Evolutionary conservation across 2,329 filamentous ascomycete genomes (phyloP), one percentile per base, ranked within the genome.

Genomic region (Emmonsia crescens): DNA sequence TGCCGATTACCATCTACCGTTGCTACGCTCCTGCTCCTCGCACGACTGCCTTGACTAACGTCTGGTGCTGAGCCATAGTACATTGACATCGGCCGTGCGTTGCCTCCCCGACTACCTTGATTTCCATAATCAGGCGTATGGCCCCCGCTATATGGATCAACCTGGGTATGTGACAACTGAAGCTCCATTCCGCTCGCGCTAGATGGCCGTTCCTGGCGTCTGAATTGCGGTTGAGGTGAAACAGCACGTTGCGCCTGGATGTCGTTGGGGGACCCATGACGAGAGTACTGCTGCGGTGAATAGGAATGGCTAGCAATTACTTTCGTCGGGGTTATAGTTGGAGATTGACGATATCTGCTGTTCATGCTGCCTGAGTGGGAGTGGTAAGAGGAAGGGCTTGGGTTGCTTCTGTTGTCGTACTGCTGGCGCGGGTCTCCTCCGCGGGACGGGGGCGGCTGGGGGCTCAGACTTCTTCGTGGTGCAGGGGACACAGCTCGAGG

Each of bases 1-100:
- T 92, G 89, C 67, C 89, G 68, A 59, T 71, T 72, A 64, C 73
- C 82, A n/a, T 86, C 85, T 31, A 84, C 82, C 69, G 94, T 89
- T n/a, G 89, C 91, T 63, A 94, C 82, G 69, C 91, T 96, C 80
- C 93, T 91, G 74, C 91, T 96, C 66, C 84, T 74, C n/a, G 79
- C 80, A 49, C 80, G 74, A 55, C 64, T 83, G 76, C 75, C 67
- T 60, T 73, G 69, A 42, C 64, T 60, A 51, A 78, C 75, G 12
- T 64, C 64, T 1, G 54, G 60, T 24, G 62, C 55, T 14, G 61
- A 56, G n/a, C 78, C 79, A 63, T 83, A 83, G 66, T 81, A 80
- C 57, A 75, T 79, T n/a, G 79, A 77, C 62, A 74, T 73, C 5
- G 77, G 76, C 31, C 75, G 75, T 85, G 83, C 82, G 73, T n/a